Conservation (phyloP, 352 stramenopile species). For the Globisporangium takayamanum region DNA sequence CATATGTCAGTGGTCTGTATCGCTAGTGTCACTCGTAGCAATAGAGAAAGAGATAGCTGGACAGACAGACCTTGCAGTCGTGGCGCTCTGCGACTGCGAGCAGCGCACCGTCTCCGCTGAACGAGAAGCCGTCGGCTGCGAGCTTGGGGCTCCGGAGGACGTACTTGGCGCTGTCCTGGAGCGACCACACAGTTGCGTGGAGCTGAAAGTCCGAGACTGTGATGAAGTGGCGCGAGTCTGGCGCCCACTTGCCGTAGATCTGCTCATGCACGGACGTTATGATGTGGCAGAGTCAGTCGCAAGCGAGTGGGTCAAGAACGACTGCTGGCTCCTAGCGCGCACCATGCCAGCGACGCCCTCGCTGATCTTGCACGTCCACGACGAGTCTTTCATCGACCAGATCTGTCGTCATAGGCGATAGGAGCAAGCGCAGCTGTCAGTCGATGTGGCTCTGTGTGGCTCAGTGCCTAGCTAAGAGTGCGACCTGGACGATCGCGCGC, state of each 20-base stretch:
- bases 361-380: slow-evolving; percentile 66
- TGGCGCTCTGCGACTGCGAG: slow-evolving; percentile 65
- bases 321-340: not conserved
- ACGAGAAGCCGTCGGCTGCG: slow-evolving; percentile 51
- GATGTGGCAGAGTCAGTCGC: too few species aligned
- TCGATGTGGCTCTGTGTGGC: too few species aligned
- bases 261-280: slow-evolving; percentile 2
- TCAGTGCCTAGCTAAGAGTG: too few species aligned
- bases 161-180: slow-evolving; percentile 50
- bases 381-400: slow-evolving; percentile 58
- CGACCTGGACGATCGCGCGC: slow-evolving; percentile 30
- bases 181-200: slow-evolving; percentile 76
- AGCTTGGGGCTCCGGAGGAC: slow-evolving; percentile 70
- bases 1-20: too few species aligned
- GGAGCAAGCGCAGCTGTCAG: too few species aligned
- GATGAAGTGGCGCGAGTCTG: slow-evolving; percentile 60
- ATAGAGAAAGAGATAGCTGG: not conserved
- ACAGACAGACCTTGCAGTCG: slow-evolving; percentile 56
- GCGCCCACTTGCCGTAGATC: slow-evolving; percentile 37
- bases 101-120: slow-evolving; percentile 48
- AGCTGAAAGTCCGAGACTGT: slow-evolving; percentile 84
- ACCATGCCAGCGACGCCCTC: slow-evolving; percentile 68
- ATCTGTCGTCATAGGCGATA: slow-evolving; percentile 15
- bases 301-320: too few species aligned
- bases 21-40: not conserved